phyloP scores from a whole-genome alignment of 441 rosid genomes.

The Brassica balearica region DNA sequence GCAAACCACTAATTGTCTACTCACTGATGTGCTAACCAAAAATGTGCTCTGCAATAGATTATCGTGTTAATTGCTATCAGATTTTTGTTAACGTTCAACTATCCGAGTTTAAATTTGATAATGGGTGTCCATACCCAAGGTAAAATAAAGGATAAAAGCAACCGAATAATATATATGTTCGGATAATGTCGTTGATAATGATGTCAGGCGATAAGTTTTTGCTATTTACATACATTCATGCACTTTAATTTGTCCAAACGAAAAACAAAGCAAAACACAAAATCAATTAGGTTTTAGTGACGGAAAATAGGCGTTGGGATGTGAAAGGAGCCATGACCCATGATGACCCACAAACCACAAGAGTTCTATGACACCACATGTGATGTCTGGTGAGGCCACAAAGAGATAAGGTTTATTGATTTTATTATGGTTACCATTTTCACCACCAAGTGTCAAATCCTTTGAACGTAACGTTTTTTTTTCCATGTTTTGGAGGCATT shows the following conservation, averaged over 20 bases:
- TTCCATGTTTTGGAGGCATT: neutral
- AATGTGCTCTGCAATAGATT: too few relatives aligned
- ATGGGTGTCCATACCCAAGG: neutral
- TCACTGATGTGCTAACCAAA: neutral
- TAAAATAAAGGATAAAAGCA: neutral
- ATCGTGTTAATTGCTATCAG: conserved; percentile 5
- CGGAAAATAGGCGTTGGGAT: conserved; percentile 30
- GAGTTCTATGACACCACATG: conserved; percentile 34
- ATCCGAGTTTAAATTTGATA: conserved; percentile 5
- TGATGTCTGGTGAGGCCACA: conserved; percentile 26
- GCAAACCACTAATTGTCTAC: conserved; percentile 25
- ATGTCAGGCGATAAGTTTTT: conserved; percentile 3
- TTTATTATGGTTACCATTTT: conserved; percentile 1
- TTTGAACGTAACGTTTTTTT: conserved; percentile 13
- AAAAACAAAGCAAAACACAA: neutral
- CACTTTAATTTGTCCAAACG: conserved; percentile 22
- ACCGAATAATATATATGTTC: conserved; percentile 7
- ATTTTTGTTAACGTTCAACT: conserved; percentile 6
- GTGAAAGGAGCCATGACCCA: conserved; percentile 25
- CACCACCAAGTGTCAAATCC: conserved; percentile 30
- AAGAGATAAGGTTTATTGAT: conserved; percentile 33
- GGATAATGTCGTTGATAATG: conserved; percentile 28
- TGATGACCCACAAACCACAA: conserved; percentile 30
- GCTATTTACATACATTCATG: conserved; percentile 23
- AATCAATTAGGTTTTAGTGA: conserved; percentile 14